Evolutionary conservation across 148 eudicot genomes (phyloP).

Genomic region (Chenopodium album): DNA sequence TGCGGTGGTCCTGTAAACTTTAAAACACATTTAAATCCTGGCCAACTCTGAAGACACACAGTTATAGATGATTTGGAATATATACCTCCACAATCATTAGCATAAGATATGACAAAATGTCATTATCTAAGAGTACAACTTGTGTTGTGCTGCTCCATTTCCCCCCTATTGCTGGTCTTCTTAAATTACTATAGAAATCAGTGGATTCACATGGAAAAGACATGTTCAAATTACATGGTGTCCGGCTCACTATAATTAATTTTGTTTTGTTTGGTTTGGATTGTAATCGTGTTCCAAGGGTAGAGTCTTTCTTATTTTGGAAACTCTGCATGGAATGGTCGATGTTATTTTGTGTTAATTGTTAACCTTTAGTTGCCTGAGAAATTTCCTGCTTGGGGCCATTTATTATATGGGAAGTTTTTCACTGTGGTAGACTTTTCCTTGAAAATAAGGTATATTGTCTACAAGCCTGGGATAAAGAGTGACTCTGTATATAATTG

Average conservation of each 20-base stretch:
- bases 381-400: background rate
- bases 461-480: background rate
- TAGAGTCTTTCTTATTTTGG: background rate
- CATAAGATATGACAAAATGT: background rate
- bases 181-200: background rate
- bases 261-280: background rate
- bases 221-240: background rate
- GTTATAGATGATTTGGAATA: slow-evolving; percentile 10
- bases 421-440: background rate
- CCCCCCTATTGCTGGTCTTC: background rate
- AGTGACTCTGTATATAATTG: background rate
- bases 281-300: background rate
- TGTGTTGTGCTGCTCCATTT: background rate
- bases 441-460: background rate
- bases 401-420: too few relatives aligned
- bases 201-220: background rate
- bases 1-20: slow-evolving; percentile 20
- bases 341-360: background rate
- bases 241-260: background rate
- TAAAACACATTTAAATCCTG: slow-evolving; percentile 9
- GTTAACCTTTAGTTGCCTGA: background rate
- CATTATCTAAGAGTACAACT: background rate
- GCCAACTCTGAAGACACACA: background rate
- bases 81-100: background rate
- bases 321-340: background rate